Conservation (phyloP, 1,139 yeast genomes). For the Taphrina sp. region DNA sequence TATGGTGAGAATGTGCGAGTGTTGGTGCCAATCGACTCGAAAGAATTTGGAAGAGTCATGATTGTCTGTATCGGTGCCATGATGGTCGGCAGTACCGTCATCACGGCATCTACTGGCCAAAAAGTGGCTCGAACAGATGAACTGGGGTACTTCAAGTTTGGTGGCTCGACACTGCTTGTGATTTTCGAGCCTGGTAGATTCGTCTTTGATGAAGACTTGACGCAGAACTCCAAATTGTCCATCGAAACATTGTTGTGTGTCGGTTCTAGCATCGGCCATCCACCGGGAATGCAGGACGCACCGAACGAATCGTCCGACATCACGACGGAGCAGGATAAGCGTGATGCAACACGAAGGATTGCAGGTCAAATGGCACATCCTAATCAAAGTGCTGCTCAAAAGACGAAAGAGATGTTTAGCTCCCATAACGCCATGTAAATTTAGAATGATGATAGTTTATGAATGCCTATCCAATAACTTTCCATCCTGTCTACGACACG, state of each 20-base stretch:
- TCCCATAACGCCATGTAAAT: constrained; percentile 17
- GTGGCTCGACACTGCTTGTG: constrained; percentile 82
- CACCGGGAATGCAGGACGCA: constrained; percentile 47
- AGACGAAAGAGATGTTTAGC: constrained; percentile 5
- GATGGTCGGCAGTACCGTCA: constrained; percentile 93
- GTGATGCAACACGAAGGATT: constrained; percentile 36
- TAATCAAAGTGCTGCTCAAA: not conserved
- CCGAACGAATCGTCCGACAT: constrained; percentile 13
- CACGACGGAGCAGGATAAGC: constrained; percentile 26
- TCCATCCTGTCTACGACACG: too few species aligned
- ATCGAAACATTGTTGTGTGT: constrained; percentile 82
- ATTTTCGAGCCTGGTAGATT: constrained; percentile 52
- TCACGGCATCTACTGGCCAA: constrained; percentile 66
- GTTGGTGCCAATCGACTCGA: constrained; percentile 70
- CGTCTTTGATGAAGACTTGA: constrained; percentile 69
- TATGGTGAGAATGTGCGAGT: constrained; percentile 88
- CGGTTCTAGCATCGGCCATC: constrained; percentile 89
- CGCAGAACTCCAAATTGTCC: constrained; percentile 62
- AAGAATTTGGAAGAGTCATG: constrained; percentile 70
- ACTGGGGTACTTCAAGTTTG: constrained; percentile 90
- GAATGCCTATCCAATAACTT: too few species aligned
- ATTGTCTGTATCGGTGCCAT: constrained; percentile 91
- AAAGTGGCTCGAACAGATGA: constrained; percentile 69
- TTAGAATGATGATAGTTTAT: too few species aligned
- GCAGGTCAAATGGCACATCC: constrained; percentile 29